Percentiles rank a stretch among this genome's conserved stretches.
Evolutionary conservation across 1,284 basidiomycete genomes (phyloP).

Genomic region (Trametes hirsuta): DNA sequence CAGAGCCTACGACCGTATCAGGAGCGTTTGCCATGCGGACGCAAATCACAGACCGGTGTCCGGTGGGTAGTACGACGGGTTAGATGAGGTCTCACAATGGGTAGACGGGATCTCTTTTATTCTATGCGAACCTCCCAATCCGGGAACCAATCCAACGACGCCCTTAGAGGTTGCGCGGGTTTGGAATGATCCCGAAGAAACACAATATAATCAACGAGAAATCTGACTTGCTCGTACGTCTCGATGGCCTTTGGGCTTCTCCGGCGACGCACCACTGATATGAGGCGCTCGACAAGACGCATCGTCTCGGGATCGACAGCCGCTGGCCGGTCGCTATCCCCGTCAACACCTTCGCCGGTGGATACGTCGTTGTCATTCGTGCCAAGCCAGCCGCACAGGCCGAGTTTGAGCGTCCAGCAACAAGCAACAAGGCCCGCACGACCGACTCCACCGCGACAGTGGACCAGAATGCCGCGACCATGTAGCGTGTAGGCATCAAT

Average conservation of each 20-base stretch:
- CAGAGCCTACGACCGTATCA: too few relatives aligned
- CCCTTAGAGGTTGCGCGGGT: neutral
- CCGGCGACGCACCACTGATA: conserved; percentile 73
- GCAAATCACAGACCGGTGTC: too few relatives aligned
- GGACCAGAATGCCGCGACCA: conserved; percentile 80
- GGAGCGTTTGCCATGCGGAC: too few relatives aligned
- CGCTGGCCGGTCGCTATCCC: neutral
- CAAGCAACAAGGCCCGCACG: conserved; percentile 92
- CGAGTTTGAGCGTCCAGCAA: conserved; percentile 93
- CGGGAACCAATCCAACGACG: conserved; percentile 12
- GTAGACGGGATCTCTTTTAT: neutral
- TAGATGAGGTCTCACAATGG: neutral
- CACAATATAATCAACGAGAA: conserved; percentile 80
- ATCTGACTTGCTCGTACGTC: conserved; percentile 89
- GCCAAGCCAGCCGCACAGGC: conserved; percentile 75
- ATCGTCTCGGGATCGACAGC: conserved; percentile 51
- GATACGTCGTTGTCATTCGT: conserved; percentile 3
- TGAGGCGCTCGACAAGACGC: conserved; percentile 72
- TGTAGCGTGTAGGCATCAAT: conserved; percentile 77
- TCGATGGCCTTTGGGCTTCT: conserved; percentile 88
- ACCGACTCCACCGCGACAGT: conserved; percentile 95
- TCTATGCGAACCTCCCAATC: conserved; percentile 20
- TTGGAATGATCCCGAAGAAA: conserved; percentile 48
- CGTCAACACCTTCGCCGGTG: neutral
- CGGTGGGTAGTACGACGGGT: too few relatives aligned